Conservation (phyloP, 176 grass and related monocot species). For the Pontederia crassipes region DNA sequence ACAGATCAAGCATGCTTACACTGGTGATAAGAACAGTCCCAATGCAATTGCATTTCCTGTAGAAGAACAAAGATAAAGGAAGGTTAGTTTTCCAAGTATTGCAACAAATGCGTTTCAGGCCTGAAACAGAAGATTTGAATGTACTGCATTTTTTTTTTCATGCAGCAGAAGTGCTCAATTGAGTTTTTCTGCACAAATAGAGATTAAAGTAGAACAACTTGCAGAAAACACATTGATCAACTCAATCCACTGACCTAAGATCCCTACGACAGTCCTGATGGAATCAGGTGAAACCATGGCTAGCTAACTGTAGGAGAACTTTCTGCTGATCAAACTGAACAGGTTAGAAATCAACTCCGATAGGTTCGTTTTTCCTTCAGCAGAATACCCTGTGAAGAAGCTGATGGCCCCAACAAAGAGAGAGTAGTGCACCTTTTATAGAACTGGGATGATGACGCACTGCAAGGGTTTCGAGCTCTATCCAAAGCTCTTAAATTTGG, state of each 20-base stretch:
- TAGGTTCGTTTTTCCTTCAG: too few relatives aligned
- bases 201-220: neutral
- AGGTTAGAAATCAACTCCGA: too few relatives aligned
- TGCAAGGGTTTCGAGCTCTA: neutral
- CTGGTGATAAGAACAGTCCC: constrained; percentile 76
- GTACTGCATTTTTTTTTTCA: too few relatives aligned
- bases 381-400: too few relatives aligned
- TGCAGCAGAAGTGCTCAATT: neutral
- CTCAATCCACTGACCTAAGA: neutral
- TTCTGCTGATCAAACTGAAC: too few relatives aligned
- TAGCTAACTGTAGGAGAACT: too few relatives aligned
- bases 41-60: constrained; percentile 87
- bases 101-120: too few relatives aligned
- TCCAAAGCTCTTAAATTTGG: neutral
- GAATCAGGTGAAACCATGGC: neutral
- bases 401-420: too few relatives aligned
- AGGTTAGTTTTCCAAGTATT: neutral
- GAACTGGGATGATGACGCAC: too few relatives aligned
- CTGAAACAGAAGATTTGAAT: too few relatives aligned
- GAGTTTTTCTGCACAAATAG: neutral
- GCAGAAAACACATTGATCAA: neutral
- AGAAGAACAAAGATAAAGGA: neutral
- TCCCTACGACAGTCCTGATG: constrained; percentile 9
- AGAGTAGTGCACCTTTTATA: too few relatives aligned
- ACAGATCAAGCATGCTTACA: constrained; percentile 38